Conservation (phyloP, 805 yeast genomes). For the Starmerella floris region DNA sequence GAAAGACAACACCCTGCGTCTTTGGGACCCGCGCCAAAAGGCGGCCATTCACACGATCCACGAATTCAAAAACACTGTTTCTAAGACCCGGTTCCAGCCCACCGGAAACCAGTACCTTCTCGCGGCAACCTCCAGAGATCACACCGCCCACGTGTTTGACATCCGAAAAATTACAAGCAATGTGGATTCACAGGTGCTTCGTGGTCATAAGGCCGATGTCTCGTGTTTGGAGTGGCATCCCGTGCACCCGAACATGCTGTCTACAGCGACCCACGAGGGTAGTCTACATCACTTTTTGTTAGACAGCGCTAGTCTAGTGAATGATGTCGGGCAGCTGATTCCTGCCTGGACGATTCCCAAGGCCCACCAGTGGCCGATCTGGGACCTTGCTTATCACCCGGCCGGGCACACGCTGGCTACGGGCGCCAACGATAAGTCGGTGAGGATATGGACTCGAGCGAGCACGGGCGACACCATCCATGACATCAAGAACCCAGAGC, state of each 20-base stretch:
- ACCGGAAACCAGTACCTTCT: slow-evolving; percentile 56
- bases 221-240: slow-evolving; percentile 91
- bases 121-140: slow-evolving; percentile 81
- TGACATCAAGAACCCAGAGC: slow-evolving; percentile 43
- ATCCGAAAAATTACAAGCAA: slow-evolving; percentile 33
- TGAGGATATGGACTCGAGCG: slow-evolving; percentile 88
- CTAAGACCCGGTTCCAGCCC: slow-evolving; percentile 74
- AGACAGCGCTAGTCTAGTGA: slow-evolving; percentile 30
- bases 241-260: slow-evolving; percentile 58
- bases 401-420: slow-evolving; percentile 82
- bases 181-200: slow-evolving; percentile 33
- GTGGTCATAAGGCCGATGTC: slow-evolving; percentile 73
- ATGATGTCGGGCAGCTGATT: slow-evolving; percentile 23
- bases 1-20: slow-evolving; percentile 79
- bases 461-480: slow-evolving; percentile 75
- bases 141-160: slow-evolving; percentile 78
- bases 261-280: slow-evolving; percentile 86
- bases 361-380: slow-evolving; percentile 90
- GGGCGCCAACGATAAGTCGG: slow-evolving; percentile 86
- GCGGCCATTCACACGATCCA: slow-evolving; percentile 66
- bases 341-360: slow-evolving; percentile 48
- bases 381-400: slow-evolving; percentile 85
- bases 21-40: slow-evolving; percentile 85
- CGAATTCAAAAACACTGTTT: slow-evolving; percentile 90
- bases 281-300: slow-evolving; percentile 62